These are phyloP conservation scores for Linnemannia schmuckeri DNA, from an alignment of 192 early-diverging fungal species.

Conservation along the genomic window DNA sequence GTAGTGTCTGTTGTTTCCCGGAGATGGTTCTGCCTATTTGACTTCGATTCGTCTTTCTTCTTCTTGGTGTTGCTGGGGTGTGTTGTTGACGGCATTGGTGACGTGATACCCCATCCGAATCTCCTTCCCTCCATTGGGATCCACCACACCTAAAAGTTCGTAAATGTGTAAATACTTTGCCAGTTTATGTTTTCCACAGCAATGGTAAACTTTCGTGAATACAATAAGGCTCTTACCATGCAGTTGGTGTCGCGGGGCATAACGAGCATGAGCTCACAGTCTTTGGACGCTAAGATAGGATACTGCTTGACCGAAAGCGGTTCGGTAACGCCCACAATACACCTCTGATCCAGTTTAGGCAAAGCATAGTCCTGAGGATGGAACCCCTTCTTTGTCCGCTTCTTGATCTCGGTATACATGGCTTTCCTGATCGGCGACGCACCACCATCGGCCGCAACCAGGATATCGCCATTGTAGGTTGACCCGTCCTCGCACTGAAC, in stretches of 20 bases:
- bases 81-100: constrained; percentile 11
- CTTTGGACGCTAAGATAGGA: constrained; percentile 25
- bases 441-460: constrained; percentile 44
- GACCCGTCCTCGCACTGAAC: constrained; percentile 46
- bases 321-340: constrained; percentile 33
- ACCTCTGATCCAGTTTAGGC: constrained; percentile 36
- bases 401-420: constrained; percentile 25
- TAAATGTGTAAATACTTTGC: not conserved
- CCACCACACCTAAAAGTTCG: constrained; percentile 34
- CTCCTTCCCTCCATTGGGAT: constrained; percentile 41
- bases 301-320: constrained; percentile 26
- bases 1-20: not conserved
- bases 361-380: constrained; percentile 29
- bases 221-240: constrained; percentile 24
- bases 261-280: constrained; percentile 31
- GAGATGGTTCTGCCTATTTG: not conserved
- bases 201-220: not conserved
- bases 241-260: constrained; percentile 46
- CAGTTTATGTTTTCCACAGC: not conserved
- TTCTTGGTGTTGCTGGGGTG: not conserved
- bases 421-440: constrained; percentile 26
- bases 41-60: not conserved
- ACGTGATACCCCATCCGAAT: constrained; percentile 46
- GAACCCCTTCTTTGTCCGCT: constrained; percentile 20
- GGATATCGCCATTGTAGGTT: constrained; percentile 37